Conservation (phyloP, 805 yeast species). For the Candida lessepsii region DNA sequence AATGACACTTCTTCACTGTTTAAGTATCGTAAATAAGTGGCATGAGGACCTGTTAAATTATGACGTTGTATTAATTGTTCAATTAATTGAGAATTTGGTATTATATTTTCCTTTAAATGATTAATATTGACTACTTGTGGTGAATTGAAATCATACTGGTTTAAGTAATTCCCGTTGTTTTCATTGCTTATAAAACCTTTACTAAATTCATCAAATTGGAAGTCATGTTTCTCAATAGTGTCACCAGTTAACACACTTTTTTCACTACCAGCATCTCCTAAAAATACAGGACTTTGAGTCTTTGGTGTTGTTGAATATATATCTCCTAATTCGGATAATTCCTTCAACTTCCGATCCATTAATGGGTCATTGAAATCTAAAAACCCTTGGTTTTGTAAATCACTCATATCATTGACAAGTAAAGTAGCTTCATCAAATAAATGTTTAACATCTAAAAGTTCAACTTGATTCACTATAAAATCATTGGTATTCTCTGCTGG, state of each 20-base stretch:
- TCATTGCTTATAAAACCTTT: conserved; percentile 9
- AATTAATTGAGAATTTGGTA: conserved; percentile 25
- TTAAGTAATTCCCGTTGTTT: conserved; percentile 11
- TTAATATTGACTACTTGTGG: conserved; percentile 10
- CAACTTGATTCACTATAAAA: conserved; percentile 7
- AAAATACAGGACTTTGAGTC: not conserved
- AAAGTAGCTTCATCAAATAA: conserved; percentile 35
- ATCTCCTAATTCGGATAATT: conserved; percentile 1
- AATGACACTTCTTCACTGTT: conserved; percentile 29
- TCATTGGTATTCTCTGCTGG: conserved; percentile 11
- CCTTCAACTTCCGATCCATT: conserved; percentile 6
- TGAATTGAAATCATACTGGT: conserved; percentile 10
- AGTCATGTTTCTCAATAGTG: conserved; percentile 19
- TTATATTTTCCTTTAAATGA: conserved; percentile 1
- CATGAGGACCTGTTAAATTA: conserved; percentile 28
- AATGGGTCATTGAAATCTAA: conserved; percentile 8
- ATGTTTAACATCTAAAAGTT: conserved; percentile 13
- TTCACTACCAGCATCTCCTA: not conserved
- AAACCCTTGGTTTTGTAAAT: conserved; percentile 18
- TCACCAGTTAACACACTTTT: conserved; percentile 8
- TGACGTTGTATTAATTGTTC: conserved; percentile 24
- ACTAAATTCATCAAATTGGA: conserved; percentile 22
- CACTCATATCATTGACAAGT: conserved; percentile 33
- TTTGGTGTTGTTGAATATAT: not conserved
- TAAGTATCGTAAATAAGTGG: conserved; percentile 29